phyloP scores from a whole-genome alignment of 2,329 filamentous ascomycete genomes.

The Colletotrichum phormii region DNA sequence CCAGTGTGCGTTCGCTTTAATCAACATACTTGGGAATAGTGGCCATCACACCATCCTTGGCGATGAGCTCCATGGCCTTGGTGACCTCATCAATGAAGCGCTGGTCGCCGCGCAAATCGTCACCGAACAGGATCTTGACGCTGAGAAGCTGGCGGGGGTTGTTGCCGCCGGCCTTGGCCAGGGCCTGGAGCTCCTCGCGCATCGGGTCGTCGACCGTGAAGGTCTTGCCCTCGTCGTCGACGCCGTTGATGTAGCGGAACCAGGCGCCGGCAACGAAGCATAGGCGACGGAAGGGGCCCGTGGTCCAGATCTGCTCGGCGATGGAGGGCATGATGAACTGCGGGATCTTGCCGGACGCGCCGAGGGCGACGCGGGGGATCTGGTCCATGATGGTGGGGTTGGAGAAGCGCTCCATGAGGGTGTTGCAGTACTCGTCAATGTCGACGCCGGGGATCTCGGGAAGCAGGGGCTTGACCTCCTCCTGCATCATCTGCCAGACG shows the following conservation, averaged over 20 bases:
- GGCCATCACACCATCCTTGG: conserved; percentile 59
- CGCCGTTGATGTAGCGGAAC: conserved; percentile 64
- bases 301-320: conserved; percentile 58
- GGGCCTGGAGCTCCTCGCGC: conserved; percentile 58
- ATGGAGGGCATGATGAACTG: conserved; percentile 62
- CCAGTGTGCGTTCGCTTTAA: not conserved
- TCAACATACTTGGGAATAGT: conserved; percentile 61
- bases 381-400: conserved; percentile 69
- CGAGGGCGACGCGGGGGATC: conserved; percentile 62
- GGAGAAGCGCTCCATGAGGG: conserved; percentile 65
- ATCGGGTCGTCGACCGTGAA: conserved; percentile 60
- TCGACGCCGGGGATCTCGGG: conserved; percentile 62
- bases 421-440: conserved; percentile 64
- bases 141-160: conserved; percentile 56
- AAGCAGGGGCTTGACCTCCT: conserved; percentile 64
- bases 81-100: conserved; percentile 59
- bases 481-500: conserved; percentile 66
- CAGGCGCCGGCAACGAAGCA: conserved; percentile 61
- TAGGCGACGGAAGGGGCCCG: conserved; percentile 58
- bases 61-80: conserved; percentile 59
- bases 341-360: conserved; percentile 65
- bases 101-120: conserved; percentile 61
- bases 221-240: conserved; percentile 58
- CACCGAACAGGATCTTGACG: conserved; percentile 61
- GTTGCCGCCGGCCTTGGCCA: conserved; percentile 56